These are phyloP conservation scores for Epichloe aotearoae DNA, from an alignment of 2,329 filamentous ascomycete species.

Conservation along the genomic window DNA sequence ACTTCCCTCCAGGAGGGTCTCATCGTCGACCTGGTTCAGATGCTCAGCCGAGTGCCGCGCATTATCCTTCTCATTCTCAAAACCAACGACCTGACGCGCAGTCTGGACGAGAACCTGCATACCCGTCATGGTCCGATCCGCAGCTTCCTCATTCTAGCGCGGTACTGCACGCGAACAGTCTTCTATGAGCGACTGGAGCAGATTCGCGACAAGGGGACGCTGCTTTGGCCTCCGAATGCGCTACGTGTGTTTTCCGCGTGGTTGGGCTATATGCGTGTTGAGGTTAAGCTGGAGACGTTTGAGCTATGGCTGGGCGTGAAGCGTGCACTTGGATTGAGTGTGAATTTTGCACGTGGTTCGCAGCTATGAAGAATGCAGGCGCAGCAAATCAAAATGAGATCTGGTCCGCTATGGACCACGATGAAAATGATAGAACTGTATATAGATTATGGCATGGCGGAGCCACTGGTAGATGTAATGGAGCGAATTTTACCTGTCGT, in stretches of 20 bases:
- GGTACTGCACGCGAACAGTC: slow-evolving; percentile 55
- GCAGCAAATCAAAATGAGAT: not conserved
- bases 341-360: slow-evolving; percentile 13
- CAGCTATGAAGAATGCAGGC: slow-evolving; percentile 10
- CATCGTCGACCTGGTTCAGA: slow-evolving; percentile 72
- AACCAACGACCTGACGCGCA: slow-evolving; percentile 91
- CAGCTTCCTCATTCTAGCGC: slow-evolving; percentile 53
- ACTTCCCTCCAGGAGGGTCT: slow-evolving; percentile 76
- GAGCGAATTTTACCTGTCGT: too few species aligned
- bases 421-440: slow-evolving; percentile 8
- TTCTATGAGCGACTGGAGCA: slow-evolving; percentile 50
- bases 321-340: slow-evolving; percentile 27
- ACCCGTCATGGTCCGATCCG: slow-evolving; percentile 55
- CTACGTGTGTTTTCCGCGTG: slow-evolving; percentile 42
- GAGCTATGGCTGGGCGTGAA: slow-evolving; percentile 47
- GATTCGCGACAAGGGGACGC: slow-evolving; percentile 37
- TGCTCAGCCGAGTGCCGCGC: slow-evolving; percentile 77
- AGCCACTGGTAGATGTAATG: not conserved
- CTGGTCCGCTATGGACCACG: too few species aligned
- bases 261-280: slow-evolving; percentile 44
- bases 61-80: slow-evolving; percentile 94
- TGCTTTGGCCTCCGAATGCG: slow-evolving; percentile 46
- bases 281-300: slow-evolving; percentile 49
- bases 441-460: slow-evolving; percentile 4
- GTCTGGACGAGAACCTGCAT: slow-evolving; percentile 79